Base-by-base conservation (phyloP, 164 flowering plant genomes). In the Vitis riparia region DNA sequence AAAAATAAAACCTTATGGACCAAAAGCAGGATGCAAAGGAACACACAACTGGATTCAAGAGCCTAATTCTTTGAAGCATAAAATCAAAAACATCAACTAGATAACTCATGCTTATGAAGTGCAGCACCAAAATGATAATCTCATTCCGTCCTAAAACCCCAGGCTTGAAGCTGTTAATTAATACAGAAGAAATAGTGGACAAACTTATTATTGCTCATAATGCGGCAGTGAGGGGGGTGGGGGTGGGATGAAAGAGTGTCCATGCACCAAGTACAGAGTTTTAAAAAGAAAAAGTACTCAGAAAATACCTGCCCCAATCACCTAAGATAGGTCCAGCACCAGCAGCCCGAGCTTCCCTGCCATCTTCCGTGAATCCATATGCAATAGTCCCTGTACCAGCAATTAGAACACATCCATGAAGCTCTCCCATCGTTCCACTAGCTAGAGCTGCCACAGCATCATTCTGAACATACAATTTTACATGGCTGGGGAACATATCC, bases 381-480 rank as follows among this genome's bases (percentile, higher is more conserved):
- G 93, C 79, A 64, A 95, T 92, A 65, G 86, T 81, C 23, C 99
- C 99, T 2, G 99, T 95, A 57, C 98, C 99, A 14, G 97, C 97
- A 79, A 95, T 92, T 63, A 95, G 70, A 57, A 95, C 99, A 80
- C 99, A 95, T 8, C 99, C 99, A 81, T 90, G 97, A 66, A 95
- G 96, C 73, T 85, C 88, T 71, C 99, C 99, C 91, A 88, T 75
- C 10, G 99, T 95, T 58, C 98, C 98, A 86, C 98, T 91, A 9
- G 98, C 90, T 73, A 95, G 75, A 73, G 99, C 99, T 63, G 98
- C 99, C 62, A 91, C 90, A 32, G 99, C 97, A 82, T 95, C 99
- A 84, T 95, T 95, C 64, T 82, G 88, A 68, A 95, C 96, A 81
- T 81, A 88, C 11, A 95, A 71, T 73, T 78, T 87, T 37, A 89